Evolutionary conservation across 2,329 filamentous ascomycete genomes (phyloP), one percentile per base, ranked within the genome.

Genomic region (Pseudocercospora fijiensis): DNA sequence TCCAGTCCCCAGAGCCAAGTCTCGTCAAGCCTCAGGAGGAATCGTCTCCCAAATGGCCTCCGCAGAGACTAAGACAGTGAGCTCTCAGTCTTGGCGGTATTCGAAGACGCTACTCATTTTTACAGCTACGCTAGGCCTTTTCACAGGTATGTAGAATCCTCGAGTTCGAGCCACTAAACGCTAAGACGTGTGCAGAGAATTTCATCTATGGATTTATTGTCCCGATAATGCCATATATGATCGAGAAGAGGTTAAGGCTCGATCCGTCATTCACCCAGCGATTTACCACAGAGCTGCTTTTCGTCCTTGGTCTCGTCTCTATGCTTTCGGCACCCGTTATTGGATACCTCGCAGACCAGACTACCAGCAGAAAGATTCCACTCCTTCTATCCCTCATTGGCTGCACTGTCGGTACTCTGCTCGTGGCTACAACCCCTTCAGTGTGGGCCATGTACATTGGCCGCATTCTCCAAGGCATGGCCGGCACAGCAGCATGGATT

Each of bases 271-370:
- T 59, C 9, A 69, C 67, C 8, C 67, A 69, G 43, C 57, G 61
- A 22, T 58, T 62, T 18, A 65, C 65, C 1, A 65, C 65, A 11
- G 57, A 61, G 5, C 26, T 69, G 5, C 60, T 69, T 26, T 64
- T 63, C 43, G 52, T 67, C 27, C 79, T 78, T 68, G 83, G 82
- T 20, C 76, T 73, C 76, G 82, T 78, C 69, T 79, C 74, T 24
- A 72, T 73, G 33, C 73, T 77, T 11, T 79, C 67, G n/a, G 65
- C 63, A 4, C 67, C 67, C 16, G 60, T 67, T 20, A 67, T 69
- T 3, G 67, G 63, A 16, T 63, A 67, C 33, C 62, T 66, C 30
- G 65, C 65, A 8, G 67, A 69, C 24, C 53, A 61, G 24, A 63
- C 57, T 20, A 24, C 61, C 0, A 62, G 59, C 41, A 56, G 67